Evolutionary conservation across 2,329 filamentous ascomycete species (phyloP).

Genomic region (Colletotrichum sp.): DNA sequence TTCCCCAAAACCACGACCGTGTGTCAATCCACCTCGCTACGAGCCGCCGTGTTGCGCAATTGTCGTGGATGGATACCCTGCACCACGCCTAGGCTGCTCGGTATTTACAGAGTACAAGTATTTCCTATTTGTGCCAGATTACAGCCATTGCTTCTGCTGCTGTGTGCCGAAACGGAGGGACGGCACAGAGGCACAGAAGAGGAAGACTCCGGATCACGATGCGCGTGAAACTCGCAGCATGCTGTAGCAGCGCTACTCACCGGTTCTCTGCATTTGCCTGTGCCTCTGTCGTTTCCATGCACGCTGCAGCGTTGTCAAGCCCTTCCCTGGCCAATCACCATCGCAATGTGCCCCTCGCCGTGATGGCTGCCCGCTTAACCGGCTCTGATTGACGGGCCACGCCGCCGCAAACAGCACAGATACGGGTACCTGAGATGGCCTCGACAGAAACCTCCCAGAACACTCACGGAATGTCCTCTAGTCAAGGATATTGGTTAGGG

Average conservation of each 20-base stretch:
- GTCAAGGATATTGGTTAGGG: background rate
- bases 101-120: background rate
- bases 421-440: background rate
- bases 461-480: background rate
- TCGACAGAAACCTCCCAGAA: background rate
- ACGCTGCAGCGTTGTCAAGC: background rate
- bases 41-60: background rate
- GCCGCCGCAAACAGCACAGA: background rate
- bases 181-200: background rate
- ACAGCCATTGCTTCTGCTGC: background rate
- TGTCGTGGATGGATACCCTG: background rate
- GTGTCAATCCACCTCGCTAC: background rate
- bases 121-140: background rate
- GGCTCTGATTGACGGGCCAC: background rate
- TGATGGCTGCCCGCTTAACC: background rate
- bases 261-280: conserved; percentile 1
- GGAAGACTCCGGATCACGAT: background rate
- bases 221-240: background rate
- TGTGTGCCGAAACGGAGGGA: background rate
- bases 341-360: background rate
- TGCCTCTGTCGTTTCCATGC: background rate
- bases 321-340: background rate
- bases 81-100: background rate
- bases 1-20: background rate
- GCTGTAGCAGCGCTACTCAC: background rate